Evolutionary conservation across 208 protist species (phyloP).

Genomic region (Leishmania amazonensis): DNA sequence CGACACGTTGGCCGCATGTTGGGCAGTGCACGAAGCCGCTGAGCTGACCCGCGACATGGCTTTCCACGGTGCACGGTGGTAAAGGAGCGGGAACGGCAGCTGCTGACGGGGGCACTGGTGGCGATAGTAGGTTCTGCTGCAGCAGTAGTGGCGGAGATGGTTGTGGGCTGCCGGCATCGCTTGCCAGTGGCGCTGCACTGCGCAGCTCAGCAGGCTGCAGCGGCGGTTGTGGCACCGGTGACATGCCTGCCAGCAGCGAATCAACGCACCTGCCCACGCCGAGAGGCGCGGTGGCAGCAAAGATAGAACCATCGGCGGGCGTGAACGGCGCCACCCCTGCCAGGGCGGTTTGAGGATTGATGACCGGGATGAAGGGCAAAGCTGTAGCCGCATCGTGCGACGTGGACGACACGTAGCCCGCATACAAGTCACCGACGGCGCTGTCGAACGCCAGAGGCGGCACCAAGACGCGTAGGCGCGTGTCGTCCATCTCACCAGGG

Average conservation of each 20-base stretch:
- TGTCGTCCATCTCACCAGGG: not conserved
- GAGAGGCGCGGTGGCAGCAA: not conserved
- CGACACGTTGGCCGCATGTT: slow-evolving; percentile 16
- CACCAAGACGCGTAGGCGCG: not conserved
- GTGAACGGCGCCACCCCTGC: not conserved
- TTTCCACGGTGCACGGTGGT: slow-evolving; percentile 2
- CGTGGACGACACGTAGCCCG: slow-evolving; percentile 5
- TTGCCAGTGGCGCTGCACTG: not conserved
- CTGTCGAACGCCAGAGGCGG: slow-evolving; percentile 1
- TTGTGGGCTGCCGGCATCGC: not conserved
- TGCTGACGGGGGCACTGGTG: not conserved
- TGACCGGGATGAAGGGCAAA: slow-evolving; percentile 2
- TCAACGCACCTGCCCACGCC: not conserved
- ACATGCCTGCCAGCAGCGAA: not conserved
- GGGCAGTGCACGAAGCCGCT: slow-evolving; percentile 31
- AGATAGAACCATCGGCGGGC: not conserved
- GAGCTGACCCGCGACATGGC: slow-evolving; percentile 9
- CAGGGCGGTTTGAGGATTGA: not conserved
- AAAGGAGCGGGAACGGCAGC: not conserved
- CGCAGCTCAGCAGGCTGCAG: not conserved
- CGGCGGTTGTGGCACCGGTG: not conserved
- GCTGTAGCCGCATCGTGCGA: not conserved
- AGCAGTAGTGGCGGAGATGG: not conserved
- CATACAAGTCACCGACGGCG: slow-evolving; percentile 6
- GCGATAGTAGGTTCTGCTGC: not conserved